Evolutionary conservation across 306 rosid genomes (phyloP).

Genomic region (Adenanthera pavonina): DNA sequence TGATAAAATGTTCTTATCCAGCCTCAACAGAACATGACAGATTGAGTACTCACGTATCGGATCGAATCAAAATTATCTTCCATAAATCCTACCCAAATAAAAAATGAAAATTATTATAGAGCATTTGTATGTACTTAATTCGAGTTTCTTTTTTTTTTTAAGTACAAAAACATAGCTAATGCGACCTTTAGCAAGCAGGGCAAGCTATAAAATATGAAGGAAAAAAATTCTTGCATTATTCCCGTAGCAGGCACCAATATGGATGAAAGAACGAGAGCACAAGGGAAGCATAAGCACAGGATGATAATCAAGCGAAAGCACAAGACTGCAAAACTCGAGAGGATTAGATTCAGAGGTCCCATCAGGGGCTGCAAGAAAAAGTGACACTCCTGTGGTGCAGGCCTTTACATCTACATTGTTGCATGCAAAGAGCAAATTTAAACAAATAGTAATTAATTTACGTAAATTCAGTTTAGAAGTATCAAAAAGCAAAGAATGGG

Average conservation of each 20-base stretch:
- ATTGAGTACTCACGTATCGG: neutral
- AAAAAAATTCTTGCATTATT: too few relatives aligned
- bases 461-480: neutral
- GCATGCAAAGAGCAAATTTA: neutral
- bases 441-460: neutral
- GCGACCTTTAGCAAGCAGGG: too few relatives aligned
- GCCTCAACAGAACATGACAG: neutral
- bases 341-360: neutral
- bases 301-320: neutral
- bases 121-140: too few relatives aligned
- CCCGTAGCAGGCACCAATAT: neutral
- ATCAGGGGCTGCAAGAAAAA: neutral
- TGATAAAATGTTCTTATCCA: neutral
- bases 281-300: neutral
- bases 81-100: neutral
- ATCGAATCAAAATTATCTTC: neutral
- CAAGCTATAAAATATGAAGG: too few relatives aligned
- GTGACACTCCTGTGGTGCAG: too few relatives aligned
- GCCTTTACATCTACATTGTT: too few relatives aligned
- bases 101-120: neutral
- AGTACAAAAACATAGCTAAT: too few relatives aligned
- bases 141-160: too few relatives aligned
- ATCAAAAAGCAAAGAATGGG: slow-evolving; percentile 7
- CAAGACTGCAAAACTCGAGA: neutral
- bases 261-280: neutral